phyloP scores from a whole-genome alignment of 1,284 basidiomycete genomes.

The Cryptococcus sp. region DNA sequence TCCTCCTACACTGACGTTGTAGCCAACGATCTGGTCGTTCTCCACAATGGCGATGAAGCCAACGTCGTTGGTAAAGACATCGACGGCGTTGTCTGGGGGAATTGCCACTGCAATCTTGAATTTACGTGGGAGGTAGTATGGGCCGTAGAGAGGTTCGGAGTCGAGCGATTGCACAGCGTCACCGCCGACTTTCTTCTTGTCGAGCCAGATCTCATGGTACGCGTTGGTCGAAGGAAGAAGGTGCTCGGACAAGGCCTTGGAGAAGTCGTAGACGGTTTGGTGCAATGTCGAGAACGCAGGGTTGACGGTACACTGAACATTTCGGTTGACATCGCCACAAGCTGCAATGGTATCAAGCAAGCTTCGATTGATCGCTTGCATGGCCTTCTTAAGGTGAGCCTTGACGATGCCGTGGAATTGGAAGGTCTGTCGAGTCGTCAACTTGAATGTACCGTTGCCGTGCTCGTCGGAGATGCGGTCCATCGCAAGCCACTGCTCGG shows the following conservation, averaged over 20 bases:
- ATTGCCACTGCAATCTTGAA: slow-evolving; percentile 98
- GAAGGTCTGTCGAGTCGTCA: slow-evolving; percentile 98
- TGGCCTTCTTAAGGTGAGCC: slow-evolving; percentile 90
- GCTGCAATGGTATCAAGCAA: slow-evolving; percentile 95
- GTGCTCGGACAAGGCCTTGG: slow-evolving; percentile 81
- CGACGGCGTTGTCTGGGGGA: slow-evolving; percentile 94
- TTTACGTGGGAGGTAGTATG: slow-evolving; percentile 96
- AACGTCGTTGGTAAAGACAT: slow-evolving; percentile 93
- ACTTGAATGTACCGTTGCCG: slow-evolving; percentile 92
- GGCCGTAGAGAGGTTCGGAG: slow-evolving; percentile 93
- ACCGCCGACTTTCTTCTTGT: slow-evolving; percentile 90
- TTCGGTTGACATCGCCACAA: slow-evolving; percentile 93
- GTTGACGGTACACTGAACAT: slow-evolving; percentile 90
- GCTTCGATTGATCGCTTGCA: slow-evolving; percentile 91
- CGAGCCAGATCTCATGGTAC: slow-evolving; percentile 99
- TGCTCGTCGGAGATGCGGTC: slow-evolving; percentile 95
- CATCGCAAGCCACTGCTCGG: slow-evolving; percentile 92
- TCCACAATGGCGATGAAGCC: slow-evolving; percentile 92
- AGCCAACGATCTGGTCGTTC: slow-evolving; percentile 74
- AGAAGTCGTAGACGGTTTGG: slow-evolving; percentile 78
- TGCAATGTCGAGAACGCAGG: slow-evolving; percentile 85
- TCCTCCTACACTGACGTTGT: slow-evolving; percentile 88
- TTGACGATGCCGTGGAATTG: slow-evolving; percentile 99
- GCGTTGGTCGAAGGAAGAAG: slow-evolving; percentile 88
- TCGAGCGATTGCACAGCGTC: slow-evolving; percentile 78